Conservation (phyloP, 148 eudicot species). For the Tetragonia tetragonoides region DNA sequence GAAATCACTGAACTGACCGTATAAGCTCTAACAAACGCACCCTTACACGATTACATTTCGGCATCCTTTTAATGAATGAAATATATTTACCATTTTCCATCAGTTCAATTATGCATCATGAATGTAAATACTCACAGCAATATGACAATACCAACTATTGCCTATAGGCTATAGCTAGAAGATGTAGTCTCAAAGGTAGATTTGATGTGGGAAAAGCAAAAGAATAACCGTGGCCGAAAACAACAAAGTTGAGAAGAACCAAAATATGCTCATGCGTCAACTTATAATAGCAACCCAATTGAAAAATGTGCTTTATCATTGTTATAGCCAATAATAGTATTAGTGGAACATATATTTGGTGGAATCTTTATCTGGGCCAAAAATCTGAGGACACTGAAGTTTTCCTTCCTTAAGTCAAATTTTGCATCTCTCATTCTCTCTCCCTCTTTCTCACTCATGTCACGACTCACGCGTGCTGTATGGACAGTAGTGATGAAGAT, state of each 20-base stretch:
- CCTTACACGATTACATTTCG: too few species aligned
- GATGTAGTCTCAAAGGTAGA: too few species aligned
- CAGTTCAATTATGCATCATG: too few species aligned
- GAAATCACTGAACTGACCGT: too few species aligned
- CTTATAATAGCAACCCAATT: neutral
- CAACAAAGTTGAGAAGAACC: neutral
- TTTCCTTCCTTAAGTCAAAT: neutral
- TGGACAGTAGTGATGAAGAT: slow-evolving; percentile 13
- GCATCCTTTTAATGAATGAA: too few species aligned
- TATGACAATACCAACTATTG: too few species aligned
- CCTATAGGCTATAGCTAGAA: too few species aligned
- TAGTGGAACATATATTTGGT: slow-evolving; percentile 7
- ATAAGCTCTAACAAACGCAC: too few species aligned
- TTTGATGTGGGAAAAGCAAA: too few species aligned
- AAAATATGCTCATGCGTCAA: neutral
- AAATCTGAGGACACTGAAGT: slow-evolving; percentile 6
- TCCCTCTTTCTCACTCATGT: neutral
- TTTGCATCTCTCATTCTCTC: neutral
- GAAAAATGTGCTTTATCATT: neutral
- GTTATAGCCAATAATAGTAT: neutral
- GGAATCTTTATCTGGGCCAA: slow-evolving; percentile 21
- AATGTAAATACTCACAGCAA: too few species aligned
- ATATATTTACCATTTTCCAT: too few species aligned
- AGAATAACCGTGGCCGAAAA: too few species aligned
- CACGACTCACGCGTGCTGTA: slow-evolving; percentile 19